Evolutionary conservation across 116 monocot genomes (phyloP), one percentile per base, ranked within the genome.

Genomic region (Zostera marina): DNA sequence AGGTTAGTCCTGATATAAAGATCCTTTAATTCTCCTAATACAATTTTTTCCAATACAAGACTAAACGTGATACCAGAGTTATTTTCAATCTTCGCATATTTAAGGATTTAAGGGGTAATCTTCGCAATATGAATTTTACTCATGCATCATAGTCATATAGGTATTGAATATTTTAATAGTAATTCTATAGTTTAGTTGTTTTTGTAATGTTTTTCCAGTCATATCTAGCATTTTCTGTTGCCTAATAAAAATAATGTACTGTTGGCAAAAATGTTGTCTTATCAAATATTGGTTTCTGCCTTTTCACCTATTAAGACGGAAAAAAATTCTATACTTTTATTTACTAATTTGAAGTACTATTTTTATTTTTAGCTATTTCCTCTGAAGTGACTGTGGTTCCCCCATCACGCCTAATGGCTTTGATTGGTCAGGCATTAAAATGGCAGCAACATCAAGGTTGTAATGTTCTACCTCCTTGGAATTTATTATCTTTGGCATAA

Each of bases 371-470:
- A 96, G 94, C 85, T 70, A 39, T 96, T 77, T 81, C 89, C 69
- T 60, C 79, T 61, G 94, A 96, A 73, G 94, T 96, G 53, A 79
- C 73, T 67, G 94, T 96, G 2, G 94, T 96, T 17, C 94, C 88
- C 16, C 94, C 94, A 48, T 94, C 94, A 64, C 72, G 94, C 13
- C 46, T 96, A 64, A 88, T 85, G 85, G 77, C 94, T 64, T 78
- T 96, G 74, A 81, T 96, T 74, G 88, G 85, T 65, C 94, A 96
- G 68, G 94, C 94, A 62, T 67, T 96, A 22, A 96, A 96, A 64
- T 96, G 94, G 94, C 94, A 96, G 68, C 94, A 96, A 48, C 88
- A 96, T 66, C 94, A 96, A 88, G 94, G 94, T 85, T 48, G 15
- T 57, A 41, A 21, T 20, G 94, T 85, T 48, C 57, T 57, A 41